These are phyloP conservation scores for Botryotinia calthae DNA, from an alignment of 2,329 filamentous ascomycete species.

Conservation along the genomic window DNA sequence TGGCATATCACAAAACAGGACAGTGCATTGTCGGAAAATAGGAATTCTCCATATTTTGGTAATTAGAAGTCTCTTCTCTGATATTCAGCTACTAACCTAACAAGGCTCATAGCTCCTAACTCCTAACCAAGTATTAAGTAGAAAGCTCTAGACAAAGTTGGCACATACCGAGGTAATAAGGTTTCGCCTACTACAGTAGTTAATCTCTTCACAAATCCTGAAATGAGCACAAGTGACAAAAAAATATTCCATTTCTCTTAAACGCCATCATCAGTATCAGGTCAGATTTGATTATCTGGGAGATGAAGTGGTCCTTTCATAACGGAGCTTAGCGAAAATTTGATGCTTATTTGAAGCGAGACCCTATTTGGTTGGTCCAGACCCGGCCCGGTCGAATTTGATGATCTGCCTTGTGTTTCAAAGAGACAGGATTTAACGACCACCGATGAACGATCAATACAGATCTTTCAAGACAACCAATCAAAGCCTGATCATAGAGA, in stretches of 20 bases:
- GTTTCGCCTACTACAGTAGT: constrained; percentile 3
- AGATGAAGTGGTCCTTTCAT: constrained; percentile 31
- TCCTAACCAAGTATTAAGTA: neutral
- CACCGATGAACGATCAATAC: constrained; percentile 23
- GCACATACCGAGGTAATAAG: neutral
- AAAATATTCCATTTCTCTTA: neutral
- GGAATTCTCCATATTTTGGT: constrained; percentile 1
- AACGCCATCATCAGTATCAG: constrained; percentile 14
- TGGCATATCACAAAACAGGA: neutral
- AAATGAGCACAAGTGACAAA: constrained; percentile 5
- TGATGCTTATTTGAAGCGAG: constrained; percentile 20
- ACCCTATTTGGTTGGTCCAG: constrained; percentile 20
- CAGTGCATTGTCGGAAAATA: constrained; percentile 5
- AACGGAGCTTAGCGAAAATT: constrained; percentile 26
- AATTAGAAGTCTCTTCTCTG: constrained; percentile 1
- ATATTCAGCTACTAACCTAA: neutral
- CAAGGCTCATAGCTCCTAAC: neutral
- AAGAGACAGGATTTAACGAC: constrained; percentile 26
- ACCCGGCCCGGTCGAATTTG: constrained; percentile 18
- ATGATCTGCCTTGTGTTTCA: constrained; percentile 28
- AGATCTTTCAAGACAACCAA: constrained; percentile 26
- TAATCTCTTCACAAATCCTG: constrained; percentile 10
- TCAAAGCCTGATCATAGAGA: constrained; percentile 1
- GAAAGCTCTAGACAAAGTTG: neutral
- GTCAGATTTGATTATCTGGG: constrained; percentile 21